phyloP scores from a whole-genome alignment of 2,329 filamentous ascomycete species.

The Leptosphaerulina australis region DNA sequence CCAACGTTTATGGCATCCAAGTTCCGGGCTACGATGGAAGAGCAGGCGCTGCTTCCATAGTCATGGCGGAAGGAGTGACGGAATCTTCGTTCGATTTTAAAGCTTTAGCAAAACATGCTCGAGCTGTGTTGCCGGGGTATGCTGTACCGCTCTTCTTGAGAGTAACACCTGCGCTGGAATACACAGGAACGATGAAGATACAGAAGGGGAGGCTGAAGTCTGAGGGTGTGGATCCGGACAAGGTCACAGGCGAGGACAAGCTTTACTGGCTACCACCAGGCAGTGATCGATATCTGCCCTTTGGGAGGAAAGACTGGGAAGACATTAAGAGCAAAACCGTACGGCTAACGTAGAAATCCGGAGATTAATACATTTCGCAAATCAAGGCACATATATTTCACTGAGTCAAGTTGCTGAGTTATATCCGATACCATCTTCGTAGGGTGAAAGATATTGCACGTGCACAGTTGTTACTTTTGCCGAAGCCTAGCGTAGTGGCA shows the following conservation, averaged over 20 bases:
- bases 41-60: conserved; percentile 52
- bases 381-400: no score
- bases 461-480: background rate
- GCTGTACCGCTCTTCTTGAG: conserved; percentile 55
- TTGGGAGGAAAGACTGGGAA: conserved; percentile 47
- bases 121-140: conserved; percentile 51
- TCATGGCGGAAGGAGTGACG: conserved; percentile 44
- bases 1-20: conserved; percentile 53
- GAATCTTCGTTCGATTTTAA: conserved; percentile 43
- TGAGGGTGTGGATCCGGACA: conserved; percentile 52
- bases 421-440: no score
- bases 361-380: background rate
- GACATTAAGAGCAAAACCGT: conserved; percentile 39
- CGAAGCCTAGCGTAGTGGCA: conserved; percentile 9
- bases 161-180: conserved; percentile 49
- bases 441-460: background rate
- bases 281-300: conserved; percentile 47
- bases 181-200: conserved; percentile 55
- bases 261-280: conserved; percentile 52
- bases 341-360: conserved; percentile 25
- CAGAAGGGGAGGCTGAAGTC: conserved; percentile 52
- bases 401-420: no score
- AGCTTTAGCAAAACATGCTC: conserved; percentile 48
- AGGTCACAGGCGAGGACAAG: conserved; percentile 47
- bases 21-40: conserved; percentile 55